Percentiles rank a stretch among this genome's conserved stretches.
Conservation (phyloP, 345 rosid genomes). For the Eucalyptus tenuipes region DNA sequence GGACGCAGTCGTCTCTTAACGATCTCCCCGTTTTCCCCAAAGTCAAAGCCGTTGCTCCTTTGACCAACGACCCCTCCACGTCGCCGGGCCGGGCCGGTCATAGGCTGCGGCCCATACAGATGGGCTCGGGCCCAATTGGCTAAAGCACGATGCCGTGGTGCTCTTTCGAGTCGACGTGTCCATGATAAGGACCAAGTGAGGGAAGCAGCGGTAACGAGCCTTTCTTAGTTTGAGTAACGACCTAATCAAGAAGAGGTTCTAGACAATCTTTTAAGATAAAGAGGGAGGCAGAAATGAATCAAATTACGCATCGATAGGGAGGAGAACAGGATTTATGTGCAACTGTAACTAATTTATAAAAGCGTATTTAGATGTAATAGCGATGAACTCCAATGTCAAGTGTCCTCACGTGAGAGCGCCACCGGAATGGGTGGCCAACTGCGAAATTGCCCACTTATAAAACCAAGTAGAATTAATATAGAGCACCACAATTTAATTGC, state of each 20-base stretch:
- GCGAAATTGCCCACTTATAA: neutral
- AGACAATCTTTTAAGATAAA: neutral
- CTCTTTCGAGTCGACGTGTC: neutral
- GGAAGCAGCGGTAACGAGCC: neutral
- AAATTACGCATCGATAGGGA: fast-evolving
- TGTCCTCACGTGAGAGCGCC: neutral
- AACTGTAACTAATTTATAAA: too few species aligned
- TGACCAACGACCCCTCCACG: neutral
- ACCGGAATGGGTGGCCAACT: fast-evolving
- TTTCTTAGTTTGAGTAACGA: neutral
- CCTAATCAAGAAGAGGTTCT: neutral
- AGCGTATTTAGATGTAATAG: too few species aligned
- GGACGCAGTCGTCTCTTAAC: neutral
- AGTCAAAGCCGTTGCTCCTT: neutral
- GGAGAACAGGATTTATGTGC: neutral
- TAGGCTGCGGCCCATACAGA: neutral
- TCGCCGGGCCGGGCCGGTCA: neutral
- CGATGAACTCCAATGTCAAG: too few species aligned
- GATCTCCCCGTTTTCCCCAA: neutral
- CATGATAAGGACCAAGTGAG: neutral
- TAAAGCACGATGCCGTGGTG: fast-evolving
- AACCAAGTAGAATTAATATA: too few species aligned
- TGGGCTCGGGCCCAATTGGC: neutral
- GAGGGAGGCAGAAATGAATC: too few species aligned
- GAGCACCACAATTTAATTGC: neutral